Evolutionary conservation across 2,329 filamentous ascomycete genomes (phyloP).

Genomic region (Dothiorella sarmentorum): DNA sequence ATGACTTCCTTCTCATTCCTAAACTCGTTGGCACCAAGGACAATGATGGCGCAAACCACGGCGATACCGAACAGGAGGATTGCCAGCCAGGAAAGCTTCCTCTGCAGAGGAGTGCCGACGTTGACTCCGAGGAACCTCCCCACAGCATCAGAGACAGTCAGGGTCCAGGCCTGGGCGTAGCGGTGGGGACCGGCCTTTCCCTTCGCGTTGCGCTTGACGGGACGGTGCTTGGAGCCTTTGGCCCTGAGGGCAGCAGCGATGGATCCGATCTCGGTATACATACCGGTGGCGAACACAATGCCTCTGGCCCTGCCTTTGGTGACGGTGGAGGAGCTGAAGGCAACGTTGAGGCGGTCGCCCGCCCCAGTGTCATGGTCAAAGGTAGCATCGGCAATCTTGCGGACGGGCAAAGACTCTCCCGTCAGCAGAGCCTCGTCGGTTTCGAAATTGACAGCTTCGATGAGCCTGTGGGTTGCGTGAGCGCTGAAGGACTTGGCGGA

Average conservation of each 20-base stretch:
- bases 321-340: constrained; percentile 66
- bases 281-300: constrained; percentile 65
- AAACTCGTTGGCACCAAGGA: constrained; percentile 35
- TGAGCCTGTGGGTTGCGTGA: constrained; percentile 32
- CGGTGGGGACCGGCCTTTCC: constrained; percentile 35
- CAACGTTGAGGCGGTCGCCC: constrained; percentile 66
- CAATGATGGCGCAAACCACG: constrained; percentile 21
- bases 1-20: constrained; percentile 57
- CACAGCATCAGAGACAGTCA: constrained; percentile 44
- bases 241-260: constrained; percentile 68
- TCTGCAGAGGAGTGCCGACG: constrained; percentile 37
- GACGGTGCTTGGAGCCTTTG: constrained; percentile 38
- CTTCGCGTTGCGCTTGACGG: constrained; percentile 40
- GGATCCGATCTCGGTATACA: constrained; percentile 70
- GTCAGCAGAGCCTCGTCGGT: constrained; percentile 71
- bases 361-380: constrained; percentile 56
- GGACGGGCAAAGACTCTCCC: constrained; percentile 66
- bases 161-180: constrained; percentile 49
- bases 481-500: not conserved
- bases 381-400: constrained; percentile 56
- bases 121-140: constrained; percentile 39
- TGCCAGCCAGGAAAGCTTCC: constrained; percentile 35
- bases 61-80: constrained; percentile 20
- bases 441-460: constrained; percentile 69
- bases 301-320: constrained; percentile 67